Percentiles rank a stretch among this genome's conserved stretches.
These are phyloP conservation scores for Picea abies DNA, from an alignment of 83 land plant species.

Conservation along the genomic window DNA sequence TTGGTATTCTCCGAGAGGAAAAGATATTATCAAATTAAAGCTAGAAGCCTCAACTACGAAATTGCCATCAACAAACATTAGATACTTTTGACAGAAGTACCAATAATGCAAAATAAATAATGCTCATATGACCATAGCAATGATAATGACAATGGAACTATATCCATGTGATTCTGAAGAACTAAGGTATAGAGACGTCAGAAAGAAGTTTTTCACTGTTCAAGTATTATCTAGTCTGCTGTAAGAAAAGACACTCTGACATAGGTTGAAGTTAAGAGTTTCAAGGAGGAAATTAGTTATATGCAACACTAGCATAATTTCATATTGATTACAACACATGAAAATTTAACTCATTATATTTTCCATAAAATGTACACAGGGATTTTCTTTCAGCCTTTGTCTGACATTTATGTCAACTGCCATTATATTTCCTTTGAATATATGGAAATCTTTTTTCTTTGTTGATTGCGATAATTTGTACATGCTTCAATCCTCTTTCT, in stretches of 20 bases:
- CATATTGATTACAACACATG: neutral
- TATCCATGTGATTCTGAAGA: neutral
- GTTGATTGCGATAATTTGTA: neutral
- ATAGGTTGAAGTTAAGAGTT: too few relatives aligned
- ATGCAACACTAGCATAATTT: neutral
- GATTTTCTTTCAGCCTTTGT: neutral
- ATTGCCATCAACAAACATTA: neutral
- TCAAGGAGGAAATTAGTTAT: neutral
- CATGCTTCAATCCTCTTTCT: neutral
- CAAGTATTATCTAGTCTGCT: too few relatives aligned
- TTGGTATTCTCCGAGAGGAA: too few relatives aligned
- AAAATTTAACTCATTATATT: neutral
- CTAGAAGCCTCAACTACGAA: neutral
- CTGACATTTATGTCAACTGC: neutral
- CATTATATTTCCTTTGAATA: neutral
- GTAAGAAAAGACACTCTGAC: too few relatives aligned
- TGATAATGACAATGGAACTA: neutral
- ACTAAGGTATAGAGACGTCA: neutral
- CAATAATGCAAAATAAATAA: neutral
- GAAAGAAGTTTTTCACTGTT: neutral
- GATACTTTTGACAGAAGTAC: neutral
- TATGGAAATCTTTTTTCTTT: neutral
- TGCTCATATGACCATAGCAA: neutral
- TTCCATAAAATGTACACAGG: neutral
- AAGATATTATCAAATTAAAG: neutral